phyloP scores from a whole-genome alignment of 352 stramenopile species.

The Elongisporangium anandrum region DNA sequence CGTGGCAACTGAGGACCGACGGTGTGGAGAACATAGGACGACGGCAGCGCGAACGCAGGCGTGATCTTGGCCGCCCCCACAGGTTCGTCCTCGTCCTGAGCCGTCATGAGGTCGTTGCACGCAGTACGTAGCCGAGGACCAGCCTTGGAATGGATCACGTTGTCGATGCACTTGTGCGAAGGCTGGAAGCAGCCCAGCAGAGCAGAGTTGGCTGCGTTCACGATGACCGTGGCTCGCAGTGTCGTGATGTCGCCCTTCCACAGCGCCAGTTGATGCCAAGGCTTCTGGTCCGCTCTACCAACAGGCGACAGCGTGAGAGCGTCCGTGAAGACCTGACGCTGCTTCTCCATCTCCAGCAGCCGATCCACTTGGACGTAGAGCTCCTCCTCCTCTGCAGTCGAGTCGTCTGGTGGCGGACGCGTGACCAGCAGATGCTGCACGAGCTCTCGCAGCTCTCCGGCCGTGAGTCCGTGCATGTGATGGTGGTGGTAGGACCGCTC shows the following conservation, averaged over 20 bases:
- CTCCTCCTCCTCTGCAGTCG: constrained; percentile 19
- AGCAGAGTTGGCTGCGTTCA: constrained; percentile 64
- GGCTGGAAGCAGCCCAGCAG: constrained; percentile 72
- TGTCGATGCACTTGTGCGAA: constrained; percentile 68
- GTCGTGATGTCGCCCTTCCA: constrained; percentile 71
- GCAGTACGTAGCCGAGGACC: constrained; percentile 51
- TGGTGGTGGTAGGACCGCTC: too few species aligned
- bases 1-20: constrained; percentile 49
- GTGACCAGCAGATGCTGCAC: constrained; percentile 49
- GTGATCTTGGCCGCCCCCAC: constrained; percentile 54
- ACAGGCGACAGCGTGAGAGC: constrained; percentile 10
- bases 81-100: constrained; percentile 32
- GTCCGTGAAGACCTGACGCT: constrained; percentile 17
- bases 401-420: constrained; percentile 26
- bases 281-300: neutral
- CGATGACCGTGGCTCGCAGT: constrained; percentile 57
- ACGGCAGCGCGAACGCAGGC: constrained; percentile 40
- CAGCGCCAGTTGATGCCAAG: constrained; percentile 34
- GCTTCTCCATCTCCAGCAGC: constrained; percentile 9
- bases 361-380: constrained; percentile 31
- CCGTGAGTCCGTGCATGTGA: too few species aligned
- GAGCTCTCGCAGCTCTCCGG: constrained; percentile 36
- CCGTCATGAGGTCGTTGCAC: constrained; percentile 47
- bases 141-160: constrained; percentile 62
- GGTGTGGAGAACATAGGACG: constrained; percentile 52